A percentile compares a stretch with the other conserved stretches of the same genome.
Conservation (phyloP, 2,329 filamentous ascomycete species). For the Stemphylium lycopersici region DNA sequence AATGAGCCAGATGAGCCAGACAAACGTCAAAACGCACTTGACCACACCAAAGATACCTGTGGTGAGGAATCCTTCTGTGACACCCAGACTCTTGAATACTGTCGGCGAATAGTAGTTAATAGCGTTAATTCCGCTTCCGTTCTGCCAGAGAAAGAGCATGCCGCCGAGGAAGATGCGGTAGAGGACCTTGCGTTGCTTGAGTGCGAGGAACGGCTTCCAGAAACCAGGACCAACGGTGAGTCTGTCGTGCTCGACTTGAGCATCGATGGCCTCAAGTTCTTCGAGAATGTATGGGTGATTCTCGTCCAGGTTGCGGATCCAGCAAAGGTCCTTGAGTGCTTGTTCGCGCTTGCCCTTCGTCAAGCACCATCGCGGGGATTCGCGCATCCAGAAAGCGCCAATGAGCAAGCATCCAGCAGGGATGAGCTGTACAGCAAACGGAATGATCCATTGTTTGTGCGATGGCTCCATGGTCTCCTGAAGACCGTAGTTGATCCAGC, state of each 20-base stretch:
- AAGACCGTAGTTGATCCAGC: conserved; percentile 54
- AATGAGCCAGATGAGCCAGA: conserved; percentile 73
- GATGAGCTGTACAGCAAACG: conserved; percentile 69
- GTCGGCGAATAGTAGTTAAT: conserved; percentile 77
- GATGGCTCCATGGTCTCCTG: conserved; percentile 52
- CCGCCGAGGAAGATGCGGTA: conserved; percentile 76
- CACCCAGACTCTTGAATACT: conserved; percentile 70
- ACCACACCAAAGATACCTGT: conserved; percentile 56
- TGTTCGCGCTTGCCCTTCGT: conserved; percentile 49
- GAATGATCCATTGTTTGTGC: conserved; percentile 55
- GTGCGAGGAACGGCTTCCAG: conserved; percentile 60
- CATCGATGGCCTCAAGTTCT: conserved; percentile 73
- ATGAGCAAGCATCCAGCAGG: conserved; percentile 65
- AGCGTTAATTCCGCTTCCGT: conserved; percentile 76
- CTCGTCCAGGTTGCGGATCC: conserved; percentile 66
- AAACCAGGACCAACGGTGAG: conserved; percentile 71
- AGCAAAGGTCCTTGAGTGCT: conserved; percentile 59
- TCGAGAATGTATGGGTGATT: conserved; percentile 73
- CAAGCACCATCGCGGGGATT: conserved; percentile 54
- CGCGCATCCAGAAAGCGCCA: conserved; percentile 52
- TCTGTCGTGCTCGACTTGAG: conserved; percentile 69
- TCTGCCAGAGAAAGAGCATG: conserved; percentile 82
- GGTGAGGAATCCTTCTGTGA: conserved; percentile 67
- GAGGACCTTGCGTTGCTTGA: conserved; percentile 59
- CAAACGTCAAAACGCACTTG: conserved; percentile 70